These are phyloP conservation scores for Linanthus parryae DNA, from an alignment of 148 eudicot species.

Conservation along the genomic window DNA sequence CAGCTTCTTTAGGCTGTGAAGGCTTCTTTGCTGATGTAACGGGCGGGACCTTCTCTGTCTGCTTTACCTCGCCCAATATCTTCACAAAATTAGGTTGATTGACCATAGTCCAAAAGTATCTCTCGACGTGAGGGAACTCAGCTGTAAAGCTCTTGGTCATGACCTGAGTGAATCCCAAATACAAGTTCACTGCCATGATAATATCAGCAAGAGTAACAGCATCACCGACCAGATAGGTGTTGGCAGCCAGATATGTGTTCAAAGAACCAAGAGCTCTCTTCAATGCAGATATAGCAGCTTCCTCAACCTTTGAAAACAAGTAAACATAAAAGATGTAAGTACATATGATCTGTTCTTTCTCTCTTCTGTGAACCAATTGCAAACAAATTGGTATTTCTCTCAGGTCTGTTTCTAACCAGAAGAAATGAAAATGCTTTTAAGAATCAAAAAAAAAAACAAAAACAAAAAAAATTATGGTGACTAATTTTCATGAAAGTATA, in stretches of 20 bases:
- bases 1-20: constrained; percentile 2
- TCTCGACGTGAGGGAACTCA: constrained; percentile 13
- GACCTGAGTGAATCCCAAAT: neutral
- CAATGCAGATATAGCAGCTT: constrained; percentile 10
- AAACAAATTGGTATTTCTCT: no score
- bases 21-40: constrained; percentile 11
- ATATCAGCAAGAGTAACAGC: constrained; percentile 8
- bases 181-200: neutral
- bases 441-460: no score
- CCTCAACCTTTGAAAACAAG: constrained; percentile 1
- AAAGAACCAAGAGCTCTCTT: constrained; percentile 11
- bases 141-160: constrained; percentile 1
- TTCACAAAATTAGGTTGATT: constrained; percentile 13
- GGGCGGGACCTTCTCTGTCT: constrained; percentile 10
- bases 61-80: constrained; percentile 13
- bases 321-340: no score
- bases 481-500: no score
- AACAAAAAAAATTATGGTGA: no score
- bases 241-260: constrained; percentile 6
- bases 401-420: no score
- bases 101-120: constrained; percentile 15
- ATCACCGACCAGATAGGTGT: constrained; percentile 7
- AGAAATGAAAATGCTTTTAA: no score
- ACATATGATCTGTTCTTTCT: no score
- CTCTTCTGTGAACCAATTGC: no score